Base-by-base conservation (phyloP, 1,139 yeast genomes). In the Yamadazyma aaseri region DNA sequence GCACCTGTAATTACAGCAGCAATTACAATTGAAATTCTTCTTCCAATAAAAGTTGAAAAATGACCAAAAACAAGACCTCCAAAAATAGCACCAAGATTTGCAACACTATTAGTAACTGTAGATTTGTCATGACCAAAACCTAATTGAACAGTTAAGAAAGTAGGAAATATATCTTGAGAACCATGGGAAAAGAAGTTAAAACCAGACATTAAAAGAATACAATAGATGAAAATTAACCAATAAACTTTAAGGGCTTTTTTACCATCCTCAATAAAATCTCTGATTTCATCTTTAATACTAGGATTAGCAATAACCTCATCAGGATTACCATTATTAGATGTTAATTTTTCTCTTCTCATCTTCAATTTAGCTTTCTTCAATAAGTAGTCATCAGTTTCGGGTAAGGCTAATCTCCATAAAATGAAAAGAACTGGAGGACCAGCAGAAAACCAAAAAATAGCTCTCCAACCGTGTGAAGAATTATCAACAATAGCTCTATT, bases 1-100 rank as follows among this genome's bases (percentile, higher is more conserved):
- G 82, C 81, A 47, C 61, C 94, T 33, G 94, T 92, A 24, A 75
- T 41, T 23, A 84, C 54, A 54, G 86, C 79, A 46, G 86, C 79
- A 36, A 73, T 44, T 28, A 81, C 62, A 22, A 63, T 55, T 4
- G 60, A 42, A 5, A 64, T 42, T 48, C 70, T 55, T 50, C 70
- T 54, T 15, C 71, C 70, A 31, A 63, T 45, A 35, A 61, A 60
- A 9, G 59, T 59, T 5, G 68, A 62, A 13, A 54, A 32, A 42
- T 65, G 71, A 11, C 69, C 66, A 33, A 60, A 52, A 2, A 60
- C 32, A 29, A 61, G 47, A 33, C 70, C 71, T 12, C 71, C 71
- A 35, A 50, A 41, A 26, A 63, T 51, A 9, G 70, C 70, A 33
- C 71, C 70, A 30, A 64, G 50, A 33, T 63, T 64, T 12, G 69